Base-by-base conservation (phyloP, 805 yeast species). In the Sugiyamaella chiloensis region DNA sequence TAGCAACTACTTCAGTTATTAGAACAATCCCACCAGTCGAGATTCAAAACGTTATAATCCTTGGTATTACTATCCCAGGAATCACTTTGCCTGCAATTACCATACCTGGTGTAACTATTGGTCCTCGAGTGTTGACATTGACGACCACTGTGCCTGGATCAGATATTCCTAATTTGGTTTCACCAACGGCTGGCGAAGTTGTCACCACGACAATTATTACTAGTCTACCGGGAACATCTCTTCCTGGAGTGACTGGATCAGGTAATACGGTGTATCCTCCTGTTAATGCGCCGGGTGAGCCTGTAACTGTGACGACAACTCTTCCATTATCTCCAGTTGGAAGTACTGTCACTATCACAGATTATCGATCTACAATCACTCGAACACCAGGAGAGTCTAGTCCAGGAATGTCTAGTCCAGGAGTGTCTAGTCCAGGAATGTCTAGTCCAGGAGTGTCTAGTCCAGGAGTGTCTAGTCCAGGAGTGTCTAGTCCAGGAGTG, bases 21-120 rank as follows among this genome's bases (percentile, higher is more conserved):
- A 12, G 37, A 12, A 34, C 37, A 4, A 14, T 34, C 11, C 37
- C 37, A 4, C 21, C 9, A 14, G 20, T 34, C 19, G 37, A 14
- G 3, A 34, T 34, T 19, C 37, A 14, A 14, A 34, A 34, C 19
- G 37, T 19, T 3, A 21, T 34, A 11, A 34, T 34, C 16, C 37
- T 16, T 5, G 37, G 37, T 16, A 23, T 53, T 19, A 51, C 57
- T 4, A 24, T 53, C 17, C 57, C 59, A 5, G 58, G 52, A 4
- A 20, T 54, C 5, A 48, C 52, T 3, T 46, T 48, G 2, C 50
- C 52, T 9, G 40, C 52, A 3, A 46, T 40, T 4, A 47, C 59
- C 2, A 35, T 47, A 19, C 31, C 36, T 24, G 34, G 48, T 12
- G 30, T 26, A 11, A 47, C 50, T 2, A 39, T 52, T 24, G 21